Percentiles rank a stretch among this genome's conserved stretches.
phyloP scores from a whole-genome alignment of 192 early-diverging fungal genomes.

The Paraglomus occultum region DNA sequence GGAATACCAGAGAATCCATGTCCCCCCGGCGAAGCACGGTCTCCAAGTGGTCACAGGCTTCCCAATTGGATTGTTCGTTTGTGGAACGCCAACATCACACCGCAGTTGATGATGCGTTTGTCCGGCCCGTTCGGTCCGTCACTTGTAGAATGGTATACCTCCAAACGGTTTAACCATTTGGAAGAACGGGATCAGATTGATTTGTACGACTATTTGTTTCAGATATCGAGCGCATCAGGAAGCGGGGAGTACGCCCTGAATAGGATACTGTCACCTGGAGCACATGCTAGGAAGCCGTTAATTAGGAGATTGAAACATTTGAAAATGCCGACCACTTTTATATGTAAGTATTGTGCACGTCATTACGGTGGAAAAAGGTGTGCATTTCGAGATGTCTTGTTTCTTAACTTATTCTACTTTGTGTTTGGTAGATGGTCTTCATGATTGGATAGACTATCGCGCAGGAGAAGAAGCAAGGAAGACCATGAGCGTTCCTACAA shows the following conservation, averaged over 20 bases:
- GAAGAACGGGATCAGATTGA: slow-evolving; percentile 60
- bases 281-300: slow-evolving; percentile 77
- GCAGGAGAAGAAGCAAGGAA: slow-evolving; percentile 63
- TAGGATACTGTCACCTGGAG: slow-evolving; percentile 75
- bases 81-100: slow-evolving; percentile 80
- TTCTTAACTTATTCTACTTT: not conserved
- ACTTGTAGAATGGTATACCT: slow-evolving; percentile 54
- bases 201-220: slow-evolving; percentile 78
- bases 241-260: slow-evolving; percentile 83
- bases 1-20: slow-evolving; percentile 64
- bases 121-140: slow-evolving; percentile 78
- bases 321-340: slow-evolving; percentile 71
- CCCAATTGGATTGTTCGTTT: slow-evolving; percentile 49
- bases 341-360: slow-evolving; percentile 43
- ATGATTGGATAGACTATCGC: slow-evolving; percentile 90
- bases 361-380: not conserved
- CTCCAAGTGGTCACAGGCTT: slow-evolving; percentile 8
- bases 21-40: slow-evolving; percentile 23
- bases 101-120: slow-evolving; percentile 74
- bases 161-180: slow-evolving; percentile 63
- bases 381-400: not conserved
- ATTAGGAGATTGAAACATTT: slow-evolving; percentile 59
- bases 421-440: slow-evolving; percentile 55
- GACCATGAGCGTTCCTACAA: slow-evolving; percentile 52
- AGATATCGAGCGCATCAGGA: slow-evolving; percentile 72